Conservation (phyloP, 1,139 yeast species). For the Wickerhamomyces sp. region DNA sequence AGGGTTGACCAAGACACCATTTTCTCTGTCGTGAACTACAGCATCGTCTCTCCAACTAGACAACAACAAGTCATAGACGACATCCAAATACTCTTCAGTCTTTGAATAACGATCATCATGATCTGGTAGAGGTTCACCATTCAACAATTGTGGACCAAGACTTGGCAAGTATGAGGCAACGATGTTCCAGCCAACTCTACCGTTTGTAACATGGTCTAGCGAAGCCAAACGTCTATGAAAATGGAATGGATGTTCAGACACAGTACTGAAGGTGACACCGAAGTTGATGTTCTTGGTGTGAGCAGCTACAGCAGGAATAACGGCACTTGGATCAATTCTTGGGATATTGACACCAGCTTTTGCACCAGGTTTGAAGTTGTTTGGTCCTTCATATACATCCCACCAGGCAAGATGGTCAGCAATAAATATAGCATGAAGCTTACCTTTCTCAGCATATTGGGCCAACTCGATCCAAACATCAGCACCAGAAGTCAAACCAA, state of each 20-base stretch:
- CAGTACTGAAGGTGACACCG: constrained; percentile 37
- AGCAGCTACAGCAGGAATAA: constrained; percentile 36
- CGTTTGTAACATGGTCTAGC: constrained; percentile 35
- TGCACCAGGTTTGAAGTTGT: constrained; percentile 30
- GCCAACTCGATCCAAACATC: constrained; percentile 39
- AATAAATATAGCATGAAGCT: constrained; percentile 36
- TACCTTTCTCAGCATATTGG: constrained; percentile 34
- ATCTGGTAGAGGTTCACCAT: constrained; percentile 33
- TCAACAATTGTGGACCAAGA: constrained; percentile 34
- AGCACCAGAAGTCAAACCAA: constrained; percentile 23
- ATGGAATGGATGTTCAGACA: constrained; percentile 36
- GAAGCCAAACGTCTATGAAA: constrained; percentile 37
- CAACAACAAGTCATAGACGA: constrained; percentile 32
- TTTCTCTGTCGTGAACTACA: constrained; percentile 26
- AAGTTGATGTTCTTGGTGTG: constrained; percentile 33
- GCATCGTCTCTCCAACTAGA: constrained; percentile 41
- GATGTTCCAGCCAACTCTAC: constrained; percentile 41
- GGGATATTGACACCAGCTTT: constrained; percentile 34
- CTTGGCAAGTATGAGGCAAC: constrained; percentile 38
- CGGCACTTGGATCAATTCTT: constrained; percentile 30
- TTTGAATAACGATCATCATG: constrained; percentile 35
- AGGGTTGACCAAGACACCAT: constrained; percentile 32
- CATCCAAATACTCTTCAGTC: constrained; percentile 36
- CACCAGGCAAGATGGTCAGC: constrained; percentile 39
- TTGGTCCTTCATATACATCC: constrained; percentile 38